Evolutionary conservation across 1,284 basidiomycete species (phyloP), one percentile per base, ranked within the genome.

Genomic region (Tilletia walkeri): DNA sequence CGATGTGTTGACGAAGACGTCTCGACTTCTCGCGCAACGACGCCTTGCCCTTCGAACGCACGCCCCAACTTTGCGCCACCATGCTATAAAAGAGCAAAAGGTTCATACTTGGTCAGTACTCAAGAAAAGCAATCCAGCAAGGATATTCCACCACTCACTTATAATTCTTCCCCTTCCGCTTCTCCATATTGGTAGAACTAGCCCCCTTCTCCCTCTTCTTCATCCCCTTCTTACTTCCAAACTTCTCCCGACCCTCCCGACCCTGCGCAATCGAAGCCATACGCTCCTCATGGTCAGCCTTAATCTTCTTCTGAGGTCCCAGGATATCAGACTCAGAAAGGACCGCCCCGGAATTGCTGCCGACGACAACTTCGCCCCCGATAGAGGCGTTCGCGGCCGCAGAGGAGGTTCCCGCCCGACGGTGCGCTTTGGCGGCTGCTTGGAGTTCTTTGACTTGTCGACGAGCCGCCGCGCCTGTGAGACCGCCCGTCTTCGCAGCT

Each of bases 191-290:
- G 7, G 80, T 83, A 16, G 72, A 70, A 18, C 75, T 78, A 47
- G 76, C 77, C 16, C 76, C 75, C 65, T 74, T 76, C n/a, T 78
- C 77, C 68, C 80, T 80, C 69, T 82, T 79, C 74, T 82, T 83
- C 74, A 83, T 80, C 34, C 83, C 83, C 72, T 83, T 83, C 39
- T 78, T 78, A 65, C 75, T 76, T 38, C 93, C 93, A 82, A 90
- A 99, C 86, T 97, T 98, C 81, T 96, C 95, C 67, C 96, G 88
- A 0, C 94, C 96, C 84, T 99, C 95, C 41, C 95, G 88, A 0
- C 95, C 95, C 84, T 93, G 91, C 81, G 91, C 89, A 77, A 99
- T 93, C 18, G 90, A 91, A 2, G 92, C 94, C 86, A 99, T 89
- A 30, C 95, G 90, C 84, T 96, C 95, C 72, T 93, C 93, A 84